Conservation (phyloP, 768 basidiomycete species). For the Suillus placidus region DNA sequence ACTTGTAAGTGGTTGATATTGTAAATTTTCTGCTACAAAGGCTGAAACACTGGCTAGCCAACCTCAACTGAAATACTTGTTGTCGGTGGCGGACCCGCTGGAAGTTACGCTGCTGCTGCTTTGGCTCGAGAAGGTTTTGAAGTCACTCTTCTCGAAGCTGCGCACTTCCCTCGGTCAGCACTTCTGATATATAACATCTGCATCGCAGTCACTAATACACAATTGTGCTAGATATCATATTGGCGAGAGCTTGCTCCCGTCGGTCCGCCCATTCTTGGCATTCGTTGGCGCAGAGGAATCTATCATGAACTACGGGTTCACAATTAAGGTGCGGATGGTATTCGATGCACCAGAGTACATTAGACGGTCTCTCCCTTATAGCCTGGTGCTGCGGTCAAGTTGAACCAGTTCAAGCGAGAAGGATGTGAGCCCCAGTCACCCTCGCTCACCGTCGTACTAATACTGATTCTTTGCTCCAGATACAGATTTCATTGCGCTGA, state of each 20-base stretch:
- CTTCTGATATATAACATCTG: constrained; percentile 47
- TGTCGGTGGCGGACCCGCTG: constrained; percentile 53
- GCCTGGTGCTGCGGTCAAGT: constrained; percentile 67
- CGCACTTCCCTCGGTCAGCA: constrained; percentile 52
- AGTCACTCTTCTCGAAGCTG: constrained; percentile 55
- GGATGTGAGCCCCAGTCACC: constrained; percentile 50
- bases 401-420: constrained; percentile 64
- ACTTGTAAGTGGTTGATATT: not conserved
- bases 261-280: constrained; percentile 56
- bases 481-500: constrained; percentile 61
- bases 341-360: not conserved
- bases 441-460: not conserved
- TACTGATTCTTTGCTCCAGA: constrained; percentile 36
- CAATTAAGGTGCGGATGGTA: constrained; percentile 41
- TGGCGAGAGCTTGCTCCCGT: constrained; percentile 64
- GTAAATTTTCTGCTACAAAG: not conserved
- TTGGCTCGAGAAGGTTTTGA: constrained; percentile 31
- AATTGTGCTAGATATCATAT: constrained; percentile 49
- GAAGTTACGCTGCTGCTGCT: constrained; percentile 57
- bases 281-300: constrained; percentile 61
- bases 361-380: constrained; percentile 20
- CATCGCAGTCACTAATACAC: not conserved
- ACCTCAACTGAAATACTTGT: constrained; percentile 20
- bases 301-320: constrained; percentile 51
- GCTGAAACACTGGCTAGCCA: constrained; percentile 7